Evolutionary conservation across 2,329 filamentous ascomycete genomes (phyloP), one percentile per base, ranked within the genome.

Genomic region (Apiospora arundinis): DNA sequence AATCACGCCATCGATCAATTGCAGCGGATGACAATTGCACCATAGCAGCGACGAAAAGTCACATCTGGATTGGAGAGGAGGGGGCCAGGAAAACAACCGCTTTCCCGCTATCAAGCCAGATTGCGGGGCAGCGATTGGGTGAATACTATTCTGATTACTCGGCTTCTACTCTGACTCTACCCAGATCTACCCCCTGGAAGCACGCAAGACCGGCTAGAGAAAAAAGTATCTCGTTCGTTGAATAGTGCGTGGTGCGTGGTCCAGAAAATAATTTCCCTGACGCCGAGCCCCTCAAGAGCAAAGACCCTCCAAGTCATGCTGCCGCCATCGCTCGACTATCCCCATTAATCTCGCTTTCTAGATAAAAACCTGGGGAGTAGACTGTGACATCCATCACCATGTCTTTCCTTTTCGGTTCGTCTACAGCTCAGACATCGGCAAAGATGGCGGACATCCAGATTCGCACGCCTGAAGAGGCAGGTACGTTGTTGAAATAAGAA

Each of bases 381-480:
- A n/a, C 28, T 21, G 37, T 32, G 56, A 37, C 56, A 63, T 63
- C 66, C 72, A 72, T 72, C 74, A 63, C n/a, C 65, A 79, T 81
- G 81, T 80, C 81, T 74, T 81, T 78, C 73, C 76, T 80, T 75
- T 78, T 80, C 73, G 77, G 77, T 76, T 73, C 68, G 69, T 70
- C 70, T 74, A 71, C 74, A 69, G 74, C 74, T 32, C 76, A 72
- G 56, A 71, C 74, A 72, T 73, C 69, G 73, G 74, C 76, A 74
- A 74, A 76, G 73, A 78, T 82, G 77, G 77, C 80, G 77, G 76
- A 76, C 71, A 76, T 80, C 69, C 80, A 83, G 80, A 86, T 91
- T 79, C 85, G 85, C 79, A 90, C 88, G 82, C 86, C 89, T 80
- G 87, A 89, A 83, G 89, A 91, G 85, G 89, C 89, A 75, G 89